These are phyloP conservation scores for Aureobasidium vineae DNA, from an alignment of 2,329 filamentous ascomycete species.

Conservation along the genomic window DNA sequence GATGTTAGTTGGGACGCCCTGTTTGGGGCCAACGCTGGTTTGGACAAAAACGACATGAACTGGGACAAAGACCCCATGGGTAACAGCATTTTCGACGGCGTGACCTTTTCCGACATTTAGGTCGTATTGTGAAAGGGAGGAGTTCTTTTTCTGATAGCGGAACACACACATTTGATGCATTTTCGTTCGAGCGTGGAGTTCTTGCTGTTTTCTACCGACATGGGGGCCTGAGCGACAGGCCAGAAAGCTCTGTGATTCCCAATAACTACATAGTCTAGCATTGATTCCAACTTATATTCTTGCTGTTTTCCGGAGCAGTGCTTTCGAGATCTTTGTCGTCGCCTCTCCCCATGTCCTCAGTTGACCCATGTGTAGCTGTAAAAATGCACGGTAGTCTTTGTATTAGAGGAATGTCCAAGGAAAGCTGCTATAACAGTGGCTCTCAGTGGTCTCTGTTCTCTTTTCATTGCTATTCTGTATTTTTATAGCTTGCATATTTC, in stretches of 20 bases:
- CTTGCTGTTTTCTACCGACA: not conserved
- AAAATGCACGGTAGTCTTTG: not conserved
- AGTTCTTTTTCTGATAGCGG: not conserved
- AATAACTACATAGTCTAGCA: not conserved
- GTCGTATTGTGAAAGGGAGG: not conserved
- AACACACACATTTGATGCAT: slow-evolving; percentile 9
- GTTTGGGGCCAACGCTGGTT: slow-evolving; percentile 14
- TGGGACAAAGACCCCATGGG: slow-evolving; percentile 24
- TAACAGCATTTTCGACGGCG: slow-evolving; percentile 24
- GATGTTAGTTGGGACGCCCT: slow-evolving; percentile 12
- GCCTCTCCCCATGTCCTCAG: not conserved
- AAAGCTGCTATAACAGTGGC: not conserved
- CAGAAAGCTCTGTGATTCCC: not conserved
- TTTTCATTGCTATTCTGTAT: not conserved
- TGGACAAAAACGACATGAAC: slow-evolving; percentile 22
- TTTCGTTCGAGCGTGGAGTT: slow-evolving; percentile 1
- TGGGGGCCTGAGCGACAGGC: not conserved
- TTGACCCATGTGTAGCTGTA: not conserved
- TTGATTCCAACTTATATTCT: not conserved
- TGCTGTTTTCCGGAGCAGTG: not conserved
- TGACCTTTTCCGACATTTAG: slow-evolving; percentile 18
- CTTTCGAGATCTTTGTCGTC: not conserved
- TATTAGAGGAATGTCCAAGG: not conserved
- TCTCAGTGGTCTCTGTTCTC: not conserved
- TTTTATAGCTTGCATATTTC: not conserved